Evolutionary conservation across 2,329 filamentous ascomycete species (phyloP).

Genomic region (Penicillium sp.): DNA sequence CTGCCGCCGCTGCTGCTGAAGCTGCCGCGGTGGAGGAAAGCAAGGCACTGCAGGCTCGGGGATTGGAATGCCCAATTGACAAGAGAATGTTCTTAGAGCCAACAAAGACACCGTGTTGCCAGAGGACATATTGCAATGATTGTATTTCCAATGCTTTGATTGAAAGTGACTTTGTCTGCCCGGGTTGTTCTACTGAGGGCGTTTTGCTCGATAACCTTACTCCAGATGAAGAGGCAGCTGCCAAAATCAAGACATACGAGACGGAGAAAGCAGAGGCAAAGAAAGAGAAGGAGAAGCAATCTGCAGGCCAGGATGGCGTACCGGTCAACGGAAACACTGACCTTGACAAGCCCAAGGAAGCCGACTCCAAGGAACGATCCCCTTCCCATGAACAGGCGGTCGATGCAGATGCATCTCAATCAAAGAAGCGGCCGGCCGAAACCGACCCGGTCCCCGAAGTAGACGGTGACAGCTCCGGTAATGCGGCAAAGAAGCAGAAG

Average conservation of each 20-base stretch:
- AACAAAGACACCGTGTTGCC: constrained; percentile 98
- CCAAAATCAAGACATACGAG: constrained; percentile 72
- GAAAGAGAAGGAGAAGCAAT: constrained; percentile 41
- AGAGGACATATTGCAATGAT: constrained; percentile 97
- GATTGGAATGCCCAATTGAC: constrained; percentile 91
- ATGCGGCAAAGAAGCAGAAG: constrained; percentile 43
- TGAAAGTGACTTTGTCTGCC: constrained; percentile 95
- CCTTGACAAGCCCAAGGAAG: constrained; percentile 10
- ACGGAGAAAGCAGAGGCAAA: constrained; percentile 47
- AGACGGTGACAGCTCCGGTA: constrained; percentile 36
- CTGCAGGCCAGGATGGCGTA: constrained; percentile 24
- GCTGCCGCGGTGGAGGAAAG: constrained; percentile 70
- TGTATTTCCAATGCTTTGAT: constrained; percentile 99
- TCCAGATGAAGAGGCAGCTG: constrained; percentile 70
- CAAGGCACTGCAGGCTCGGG: constrained; percentile 81
- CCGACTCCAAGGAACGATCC: constrained; percentile 20
- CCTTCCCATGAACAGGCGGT: constrained; percentile 31
- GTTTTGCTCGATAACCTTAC: constrained; percentile 89
- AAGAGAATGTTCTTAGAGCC: constrained; percentile 97
- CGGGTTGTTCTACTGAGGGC: constrained; percentile 82
- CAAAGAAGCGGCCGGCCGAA: constrained; percentile 79
- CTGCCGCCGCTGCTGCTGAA: constrained; percentile 74
- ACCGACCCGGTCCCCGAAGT: constrained; percentile 54
- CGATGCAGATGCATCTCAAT: constrained; percentile 34
- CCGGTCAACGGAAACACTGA: constrained; percentile 14